Base-by-base conservation (phyloP, 192 early-diverging fungal genomes). In the Linnemannia elongata region DNA sequence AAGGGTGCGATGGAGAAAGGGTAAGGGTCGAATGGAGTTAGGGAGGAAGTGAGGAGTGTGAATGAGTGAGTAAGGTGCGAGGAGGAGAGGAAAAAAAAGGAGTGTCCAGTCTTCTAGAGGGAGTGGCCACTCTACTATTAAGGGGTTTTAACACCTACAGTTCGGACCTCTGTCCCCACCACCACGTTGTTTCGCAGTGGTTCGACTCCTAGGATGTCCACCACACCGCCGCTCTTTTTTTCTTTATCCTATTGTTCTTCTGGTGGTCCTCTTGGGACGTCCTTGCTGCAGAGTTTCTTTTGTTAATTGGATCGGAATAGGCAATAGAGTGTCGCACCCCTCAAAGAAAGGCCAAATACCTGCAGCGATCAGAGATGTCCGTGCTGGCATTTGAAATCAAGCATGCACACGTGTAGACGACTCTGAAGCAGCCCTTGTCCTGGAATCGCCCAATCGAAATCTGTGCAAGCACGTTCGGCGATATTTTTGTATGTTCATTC, bases 381-480 rank as follows among this genome's bases (percentile, higher is more conserved):
- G 60, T 66, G 60, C 60, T 66, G 60, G 27, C 30, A 66, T 66
- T 66, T 66, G 60, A 66, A 66, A 66, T 66, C 60, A 66, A 66
- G 30, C 60, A 66, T 66, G 60, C 60, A 12, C 60, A 66, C 60
- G 60, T 66, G 60, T 66, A 33, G 60, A 13, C 49, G 49, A 52
- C 49, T 20, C n/a, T 15, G 60, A 45, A 45, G 60, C n/a, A 30
- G 60, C 12, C 27, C 10, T 30, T 66, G 60, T 27, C n/a, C 60
- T 66, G 55, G 55, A 57, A 57, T 57, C n/a, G 55, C 55, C 9
- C 24, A 24, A 66, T 27, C 10, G 57, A 27, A n/a, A 27, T 60
- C 24, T n/a, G n/a, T n/a, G n/a, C 22, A n/a, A 18, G 24, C 57
- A 60, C 57, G n/a, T 35, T 33, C 60, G 60, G 60, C 10, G 30